These are phyloP conservation scores for Phytophthora cryptogea DNA, from an alignment of 352 stramenopile species.

Conservation along the genomic window DNA sequence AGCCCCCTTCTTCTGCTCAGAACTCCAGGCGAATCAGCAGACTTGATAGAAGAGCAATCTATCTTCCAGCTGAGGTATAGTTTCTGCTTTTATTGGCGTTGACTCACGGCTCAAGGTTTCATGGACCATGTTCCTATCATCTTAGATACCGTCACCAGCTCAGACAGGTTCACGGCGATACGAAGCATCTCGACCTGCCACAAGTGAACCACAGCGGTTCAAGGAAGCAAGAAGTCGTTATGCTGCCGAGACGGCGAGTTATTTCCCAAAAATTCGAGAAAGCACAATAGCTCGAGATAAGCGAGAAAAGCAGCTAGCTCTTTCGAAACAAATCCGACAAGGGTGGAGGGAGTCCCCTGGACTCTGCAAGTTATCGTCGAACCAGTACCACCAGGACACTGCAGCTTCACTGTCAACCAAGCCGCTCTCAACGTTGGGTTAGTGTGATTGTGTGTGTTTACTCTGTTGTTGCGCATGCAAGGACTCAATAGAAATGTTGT, in stretches of 20 bases:
- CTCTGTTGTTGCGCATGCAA: too few species aligned
- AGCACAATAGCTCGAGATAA: slow-evolving; percentile 43
- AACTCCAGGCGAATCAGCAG: slow-evolving; percentile 5
- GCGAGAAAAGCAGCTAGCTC: slow-evolving; percentile 38
- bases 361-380: background rate
- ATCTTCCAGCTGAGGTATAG: slow-evolving; percentile 35
- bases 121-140: background rate
- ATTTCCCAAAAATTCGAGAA: slow-evolving; percentile 62
- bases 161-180: slow-evolving; percentile 34
- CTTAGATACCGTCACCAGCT: slow-evolving; percentile 35
- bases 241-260: slow-evolving; percentile 41
- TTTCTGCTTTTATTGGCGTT: slow-evolving; percentile 1
- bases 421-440: slow-evolving; percentile 10
- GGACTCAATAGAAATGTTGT: too few species aligned
- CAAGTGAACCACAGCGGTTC: slow-evolving; percentile 34
- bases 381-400: background rate
- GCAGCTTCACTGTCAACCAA: background rate
- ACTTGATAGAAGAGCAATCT: slow-evolving; percentile 41
- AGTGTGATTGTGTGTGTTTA: background rate
- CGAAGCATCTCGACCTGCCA: slow-evolving; percentile 39
- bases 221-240: slow-evolving; percentile 38
- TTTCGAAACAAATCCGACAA: slow-evolving; percentile 6
- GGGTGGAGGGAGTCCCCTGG: slow-evolving; percentile 4
- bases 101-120: background rate
- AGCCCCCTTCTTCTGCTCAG: slow-evolving; percentile 8